Percentiles rank a stretch among this genome's conserved stretches.
These are phyloP conservation scores for Ophiostoma ips DNA, from an alignment of 2,329 filamentous ascomycete species.

Conservation along the genomic window DNA sequence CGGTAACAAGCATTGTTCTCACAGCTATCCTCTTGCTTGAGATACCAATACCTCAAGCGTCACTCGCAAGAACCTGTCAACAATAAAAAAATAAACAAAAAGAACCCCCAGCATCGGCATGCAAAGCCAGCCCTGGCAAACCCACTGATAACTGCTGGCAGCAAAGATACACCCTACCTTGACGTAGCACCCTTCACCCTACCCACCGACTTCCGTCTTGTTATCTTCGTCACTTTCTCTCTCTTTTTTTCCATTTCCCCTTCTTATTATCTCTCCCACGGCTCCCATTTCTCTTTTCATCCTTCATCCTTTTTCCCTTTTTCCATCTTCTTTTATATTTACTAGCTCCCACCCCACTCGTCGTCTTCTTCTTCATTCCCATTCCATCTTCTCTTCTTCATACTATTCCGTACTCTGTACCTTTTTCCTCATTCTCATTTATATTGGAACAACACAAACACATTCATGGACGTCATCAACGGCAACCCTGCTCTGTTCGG, in stretches of 20 bases:
- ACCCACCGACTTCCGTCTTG: slow-evolving; percentile 3
- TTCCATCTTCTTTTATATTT: not conserved
- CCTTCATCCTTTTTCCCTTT: not conserved
- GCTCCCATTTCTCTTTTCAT: not conserved
- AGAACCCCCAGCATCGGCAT: too few species aligned
- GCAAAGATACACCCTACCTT: not conserved
- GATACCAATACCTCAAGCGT: too few species aligned
- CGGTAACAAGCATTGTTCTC: too few species aligned
- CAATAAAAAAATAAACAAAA: too few species aligned
- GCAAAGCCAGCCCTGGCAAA: too few species aligned
- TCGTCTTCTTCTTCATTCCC: not conserved
- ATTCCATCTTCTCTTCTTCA: not conserved
- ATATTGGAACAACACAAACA: not conserved
- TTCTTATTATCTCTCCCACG: not conserved
- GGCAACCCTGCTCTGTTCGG: not conserved
- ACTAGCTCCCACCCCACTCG: not conserved
- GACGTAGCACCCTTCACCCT: not conserved
- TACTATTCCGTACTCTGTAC: not conserved
- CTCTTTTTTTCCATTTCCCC: not conserved
- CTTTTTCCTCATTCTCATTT: not conserved
- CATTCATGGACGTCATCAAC: slow-evolving; percentile 15
- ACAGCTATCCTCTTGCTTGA: too few species aligned
- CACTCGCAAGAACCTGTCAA: too few species aligned
- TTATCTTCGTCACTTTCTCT: not conserved
- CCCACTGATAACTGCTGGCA: not conserved